Base-by-base conservation (phyloP, 306 rosid species). In the Mimosa bimucronata region DNA sequence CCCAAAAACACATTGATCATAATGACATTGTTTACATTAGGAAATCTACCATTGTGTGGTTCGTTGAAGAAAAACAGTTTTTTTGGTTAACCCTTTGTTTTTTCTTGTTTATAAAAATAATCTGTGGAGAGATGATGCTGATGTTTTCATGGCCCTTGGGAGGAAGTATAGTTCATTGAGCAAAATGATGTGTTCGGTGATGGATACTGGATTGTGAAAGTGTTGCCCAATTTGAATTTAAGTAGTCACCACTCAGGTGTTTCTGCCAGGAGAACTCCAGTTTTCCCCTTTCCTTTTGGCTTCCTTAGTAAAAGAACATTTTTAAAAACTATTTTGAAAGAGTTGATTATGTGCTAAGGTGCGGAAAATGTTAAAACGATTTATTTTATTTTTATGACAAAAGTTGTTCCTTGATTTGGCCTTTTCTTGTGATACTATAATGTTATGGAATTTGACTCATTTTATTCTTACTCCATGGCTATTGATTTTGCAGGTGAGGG, bases 401-500 rank as follows among this genome's bases (percentile, higher is more conserved):
- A 30, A 64, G 23, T 38, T 11, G 28, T 37, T 19, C 9, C 18
- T 66, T 6, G 40, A 18, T 66, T 66, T 58, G 26, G 29, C 41
- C 46, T 67, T 67, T 69, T 9, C 45, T 41, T 21, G 34, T 69
- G 25, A 23, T 25, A 69, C 6, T 69, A 68, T 25, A 69, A 28
- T 69, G 11, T 69, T 31, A 13, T 26, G 29, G 34, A 25, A 16
- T 6, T 14, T 21, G 50, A 67, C 73, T 77, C 57, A 11, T 50
- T 44, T 50, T 67, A 15, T 66, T 37, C 16, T 55, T 61, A 77
- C 66, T 72, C 87, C 73, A 53, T 26, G 80, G 58, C 53, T 14
- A 28, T 71, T 64, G 79, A 55, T 85, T 85, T 81, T 91, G 83
- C 88, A 95, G 98, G 98, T 95, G 25, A 90, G 98, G 62, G 98